These are phyloP conservation scores for Simmondsia chinensis DNA, from an alignment of 148 eudicot species.

Conservation along the genomic window DNA sequence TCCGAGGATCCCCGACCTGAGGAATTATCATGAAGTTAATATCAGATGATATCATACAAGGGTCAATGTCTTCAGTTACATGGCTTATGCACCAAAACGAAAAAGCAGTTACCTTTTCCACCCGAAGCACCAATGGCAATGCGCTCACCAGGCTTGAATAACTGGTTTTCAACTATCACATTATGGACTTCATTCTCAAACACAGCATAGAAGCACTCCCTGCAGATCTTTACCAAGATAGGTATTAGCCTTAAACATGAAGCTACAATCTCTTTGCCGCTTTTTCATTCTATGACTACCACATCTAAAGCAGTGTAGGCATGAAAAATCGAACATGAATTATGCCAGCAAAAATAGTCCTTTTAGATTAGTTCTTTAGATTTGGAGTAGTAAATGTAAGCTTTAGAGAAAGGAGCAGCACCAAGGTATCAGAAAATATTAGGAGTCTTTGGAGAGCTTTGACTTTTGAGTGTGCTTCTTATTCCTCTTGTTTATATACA, in stretches of 20 bases:
- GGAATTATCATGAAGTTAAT: no score
- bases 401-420: no score
- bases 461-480: no score
- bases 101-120: constrained; percentile 60
- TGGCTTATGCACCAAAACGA: neutral
- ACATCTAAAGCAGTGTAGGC: no score
- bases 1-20: no score
- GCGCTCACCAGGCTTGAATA: constrained; percentile 84
- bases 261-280: neutral
- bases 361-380: no score
- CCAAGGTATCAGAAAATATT: no score
- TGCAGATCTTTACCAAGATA: constrained; percentile 55
- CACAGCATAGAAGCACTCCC: constrained; percentile 79
- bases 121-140: constrained; percentile 96
- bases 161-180: constrained; percentile 65
- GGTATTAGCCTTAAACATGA: neutral
- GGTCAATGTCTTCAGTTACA: neutral
- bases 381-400: no score
- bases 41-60: neutral
- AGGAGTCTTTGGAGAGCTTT: no score
- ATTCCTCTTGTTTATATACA: no score
- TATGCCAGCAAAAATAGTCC: no score
- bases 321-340: neutral
- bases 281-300: no score
- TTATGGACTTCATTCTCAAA: constrained; percentile 86